These are phyloP conservation scores for Hanseniaspora meyeri DNA, from an alignment of 805 yeast genomes.

Conservation along the genomic window DNA sequence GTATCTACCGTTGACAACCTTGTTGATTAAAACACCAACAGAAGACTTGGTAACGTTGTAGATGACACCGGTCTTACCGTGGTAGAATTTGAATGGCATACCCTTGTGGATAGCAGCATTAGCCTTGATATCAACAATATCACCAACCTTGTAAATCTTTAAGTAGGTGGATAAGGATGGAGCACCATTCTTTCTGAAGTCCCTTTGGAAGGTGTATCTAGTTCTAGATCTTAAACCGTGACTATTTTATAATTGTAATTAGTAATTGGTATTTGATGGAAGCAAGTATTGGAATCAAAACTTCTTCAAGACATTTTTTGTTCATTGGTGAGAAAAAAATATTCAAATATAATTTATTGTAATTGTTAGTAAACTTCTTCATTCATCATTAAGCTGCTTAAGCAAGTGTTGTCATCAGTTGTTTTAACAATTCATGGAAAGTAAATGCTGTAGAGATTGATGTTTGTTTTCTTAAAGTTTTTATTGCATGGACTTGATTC, in stretches of 20 bases:
- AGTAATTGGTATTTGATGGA: neutral
- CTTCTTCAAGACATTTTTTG: neutral
- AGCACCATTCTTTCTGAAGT: conserved; percentile 91
- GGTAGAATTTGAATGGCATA: conserved; percentile 99
- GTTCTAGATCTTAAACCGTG: conserved; percentile 99
- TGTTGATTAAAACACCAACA: conserved; percentile 96
- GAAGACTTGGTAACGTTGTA: conserved; percentile 98
- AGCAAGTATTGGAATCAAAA: neutral
- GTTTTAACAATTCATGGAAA: neutral
- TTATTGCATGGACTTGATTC: too few species aligned
- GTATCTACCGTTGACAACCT: conserved; percentile 98
- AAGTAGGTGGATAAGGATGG: conserved; percentile 92
- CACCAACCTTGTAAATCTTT: conserved; percentile 97
- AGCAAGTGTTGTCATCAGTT: neutral
- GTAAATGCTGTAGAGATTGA: neutral
- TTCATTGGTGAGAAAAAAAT: neutral
- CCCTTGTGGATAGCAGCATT: conserved; percentile 99
- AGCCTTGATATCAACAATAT: conserved; percentile 98
- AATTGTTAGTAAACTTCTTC: neutral
- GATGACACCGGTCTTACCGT: conserved; percentile 99
- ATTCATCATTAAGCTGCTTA: neutral
- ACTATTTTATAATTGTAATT: conserved; percentile 29
- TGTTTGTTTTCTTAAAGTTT: too few species aligned
- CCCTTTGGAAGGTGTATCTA: conserved; percentile 99
- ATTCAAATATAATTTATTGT: neutral